Conservation (phyloP, 768 basidiomycete genomes). For the Inosperma sp. region DNA sequence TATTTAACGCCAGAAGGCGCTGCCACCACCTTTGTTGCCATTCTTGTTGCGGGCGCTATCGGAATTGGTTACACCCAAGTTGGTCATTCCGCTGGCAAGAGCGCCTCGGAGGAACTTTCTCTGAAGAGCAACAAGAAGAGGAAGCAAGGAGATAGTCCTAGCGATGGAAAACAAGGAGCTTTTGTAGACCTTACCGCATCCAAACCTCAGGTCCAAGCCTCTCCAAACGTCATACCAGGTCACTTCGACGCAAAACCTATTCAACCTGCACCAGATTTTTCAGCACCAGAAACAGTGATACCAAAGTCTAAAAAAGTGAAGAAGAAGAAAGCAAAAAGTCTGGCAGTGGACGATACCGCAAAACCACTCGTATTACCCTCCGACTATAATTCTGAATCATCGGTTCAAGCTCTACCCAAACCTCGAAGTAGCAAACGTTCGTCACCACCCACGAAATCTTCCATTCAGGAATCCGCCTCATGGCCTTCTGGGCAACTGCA, state of each 20-base stretch:
- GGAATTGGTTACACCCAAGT: slow-evolving; percentile 36
- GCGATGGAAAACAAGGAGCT: slow-evolving; percentile 16
- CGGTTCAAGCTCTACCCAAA: not conserved
- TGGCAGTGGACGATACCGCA: slow-evolving; percentile 8
- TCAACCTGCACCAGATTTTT: slow-evolving; percentile 12
- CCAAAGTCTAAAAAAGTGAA: slow-evolving; percentile 32
- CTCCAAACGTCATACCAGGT: slow-evolving; percentile 43
- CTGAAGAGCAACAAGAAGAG: slow-evolving; percentile 24
- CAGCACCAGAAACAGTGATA: slow-evolving; percentile 10
- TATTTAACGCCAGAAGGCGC: slow-evolving; percentile 36
- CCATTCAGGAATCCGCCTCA: not conserved
- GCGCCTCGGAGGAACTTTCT: slow-evolving; percentile 6
- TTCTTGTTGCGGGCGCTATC: slow-evolving; percentile 39
- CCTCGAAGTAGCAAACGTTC: slow-evolving; percentile 7
- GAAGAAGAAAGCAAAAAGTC: slow-evolving; percentile 44
- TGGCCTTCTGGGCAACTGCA: slow-evolving; percentile 18
- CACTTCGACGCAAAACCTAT: slow-evolving; percentile 33
- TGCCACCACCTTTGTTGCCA: slow-evolving; percentile 25
- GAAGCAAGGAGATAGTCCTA: slow-evolving; percentile 17
- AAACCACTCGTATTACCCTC: not conserved
- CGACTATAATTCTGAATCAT: not conserved
- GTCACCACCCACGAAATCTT: not conserved
- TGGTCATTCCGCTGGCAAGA: not conserved
- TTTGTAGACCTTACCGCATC: too few relatives aligned
- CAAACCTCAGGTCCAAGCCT: slow-evolving; percentile 28